Conservation (phyloP, 148 eudicot species). For the Vaccinium darrowii region DNA sequence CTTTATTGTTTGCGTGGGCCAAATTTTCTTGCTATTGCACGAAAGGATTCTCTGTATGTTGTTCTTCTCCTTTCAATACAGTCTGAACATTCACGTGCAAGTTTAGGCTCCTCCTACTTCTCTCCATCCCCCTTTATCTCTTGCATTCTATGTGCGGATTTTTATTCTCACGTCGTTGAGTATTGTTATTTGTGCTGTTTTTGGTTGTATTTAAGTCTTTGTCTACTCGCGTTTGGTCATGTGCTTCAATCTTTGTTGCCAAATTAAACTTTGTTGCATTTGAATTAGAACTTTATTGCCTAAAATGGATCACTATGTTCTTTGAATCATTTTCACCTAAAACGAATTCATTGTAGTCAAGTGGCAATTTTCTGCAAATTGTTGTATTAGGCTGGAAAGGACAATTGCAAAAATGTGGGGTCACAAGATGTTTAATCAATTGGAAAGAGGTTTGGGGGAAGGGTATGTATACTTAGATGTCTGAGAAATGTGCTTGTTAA, state of each 20-base stretch:
- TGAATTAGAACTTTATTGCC: not conserved
- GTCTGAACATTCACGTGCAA: not conserved
- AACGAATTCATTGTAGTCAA: not conserved
- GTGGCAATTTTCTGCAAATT: not conserved
- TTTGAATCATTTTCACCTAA: not conserved
- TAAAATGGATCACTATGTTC: not conserved
- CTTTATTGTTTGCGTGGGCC: not conserved
- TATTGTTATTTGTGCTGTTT: not conserved
- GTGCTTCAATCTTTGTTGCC: not conserved
- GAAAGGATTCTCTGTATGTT: not conserved
- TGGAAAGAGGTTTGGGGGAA: not conserved
- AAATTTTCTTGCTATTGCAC: not conserved
- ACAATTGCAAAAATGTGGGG: not conserved
- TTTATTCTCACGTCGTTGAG: not conserved
- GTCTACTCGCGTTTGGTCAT: not conserved
- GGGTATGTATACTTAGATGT: not conserved
- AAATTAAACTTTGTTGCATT: not conserved
- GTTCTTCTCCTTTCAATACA: conserved; percentile 5
- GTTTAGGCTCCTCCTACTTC: not conserved
- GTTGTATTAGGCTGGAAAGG: not conserved
- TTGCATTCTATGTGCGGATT: not conserved
- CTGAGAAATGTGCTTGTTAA: not conserved
- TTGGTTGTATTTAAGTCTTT: not conserved
- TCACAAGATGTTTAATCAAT: not conserved
- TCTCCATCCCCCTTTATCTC: not conserved